These are phyloP conservation scores for Schizochytrium sp. DNA, from an alignment of 108 stramenopile species.

Conservation along the genomic window DNA sequence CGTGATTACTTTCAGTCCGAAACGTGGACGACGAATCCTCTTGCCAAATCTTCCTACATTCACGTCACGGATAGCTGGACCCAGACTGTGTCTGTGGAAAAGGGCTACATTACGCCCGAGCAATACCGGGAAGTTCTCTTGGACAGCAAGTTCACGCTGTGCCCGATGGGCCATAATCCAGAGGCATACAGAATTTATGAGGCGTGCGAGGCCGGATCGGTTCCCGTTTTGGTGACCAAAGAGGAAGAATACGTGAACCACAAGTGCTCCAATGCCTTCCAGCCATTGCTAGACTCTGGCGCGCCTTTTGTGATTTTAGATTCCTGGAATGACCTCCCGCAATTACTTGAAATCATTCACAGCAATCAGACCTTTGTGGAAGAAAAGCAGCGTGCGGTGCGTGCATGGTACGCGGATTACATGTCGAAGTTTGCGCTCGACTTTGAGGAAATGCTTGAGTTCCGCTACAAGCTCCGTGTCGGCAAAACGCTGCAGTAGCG, in stretches of 20 bases:
- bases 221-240: constrained; percentile 28
- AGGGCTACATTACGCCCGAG: constrained; percentile 6
- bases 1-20: not conserved
- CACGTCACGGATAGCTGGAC: constrained; percentile 13
- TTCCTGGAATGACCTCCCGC: constrained; percentile 23
- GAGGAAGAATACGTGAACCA: constrained; percentile 25
- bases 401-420: constrained; percentile 28
- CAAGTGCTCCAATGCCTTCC: constrained; percentile 29
- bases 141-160: constrained; percentile 37
- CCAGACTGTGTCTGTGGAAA: not conserved
- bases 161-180: constrained; percentile 47
- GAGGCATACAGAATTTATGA: constrained; percentile 49
- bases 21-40: not conserved
- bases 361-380: not conserved
- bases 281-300: constrained; percentile 1
- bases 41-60: not conserved
- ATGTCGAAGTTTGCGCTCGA: constrained; percentile 24
- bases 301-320: constrained; percentile 37
- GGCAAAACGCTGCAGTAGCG: not conserved
- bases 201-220: constrained; percentile 39
- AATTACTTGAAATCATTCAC: not conserved
- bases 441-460: not conserved
- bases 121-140: constrained; percentile 31
- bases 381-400: not conserved
- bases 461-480: not conserved